Conservation (phyloP, 345 rosid species). For the Moringa oleifera region DNA sequence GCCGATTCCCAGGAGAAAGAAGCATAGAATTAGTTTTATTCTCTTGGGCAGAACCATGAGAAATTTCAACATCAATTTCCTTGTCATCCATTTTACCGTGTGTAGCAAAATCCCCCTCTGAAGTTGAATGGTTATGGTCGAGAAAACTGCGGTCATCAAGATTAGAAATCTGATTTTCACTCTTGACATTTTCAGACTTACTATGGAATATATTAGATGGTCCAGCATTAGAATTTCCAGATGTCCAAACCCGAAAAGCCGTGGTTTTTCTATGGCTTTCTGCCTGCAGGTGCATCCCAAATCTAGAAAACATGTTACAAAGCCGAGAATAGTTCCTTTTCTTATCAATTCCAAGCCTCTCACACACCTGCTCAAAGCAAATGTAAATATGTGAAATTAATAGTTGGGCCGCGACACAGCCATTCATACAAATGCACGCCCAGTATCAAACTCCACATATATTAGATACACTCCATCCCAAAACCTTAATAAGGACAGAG, state of each 20-base stretch:
- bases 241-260: constrained; percentile 72
- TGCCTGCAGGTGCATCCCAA: constrained; percentile 70
- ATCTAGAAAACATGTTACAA: constrained; percentile 54
- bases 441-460: not conserved
- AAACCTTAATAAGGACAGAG: too few species aligned
- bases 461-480: too few species aligned
- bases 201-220: constrained; percentile 40
- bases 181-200: constrained; percentile 25
- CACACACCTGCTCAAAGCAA: constrained; percentile 53
- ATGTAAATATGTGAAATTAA: not conserved
- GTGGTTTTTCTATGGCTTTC: constrained; percentile 62
- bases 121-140: constrained; percentile 32
- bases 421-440: not conserved
- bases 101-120: constrained; percentile 31
- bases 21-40: constrained; percentile 23
- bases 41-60: constrained; percentile 26
- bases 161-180: constrained; percentile 21
- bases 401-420: not conserved
- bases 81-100: constrained; percentile 27
- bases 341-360: constrained; percentile 78
- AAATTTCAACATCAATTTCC: constrained; percentile 35
- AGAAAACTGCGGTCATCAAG: constrained; percentile 26
- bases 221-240: constrained; percentile 39
- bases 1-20: constrained; percentile 30
- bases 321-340: constrained; percentile 71